Percentiles rank a stretch among this genome's conserved stretches.
phyloP scores from a whole-genome alignment of 2,329 filamentous ascomycete species.

The Trichoderma sp. region DNA sequence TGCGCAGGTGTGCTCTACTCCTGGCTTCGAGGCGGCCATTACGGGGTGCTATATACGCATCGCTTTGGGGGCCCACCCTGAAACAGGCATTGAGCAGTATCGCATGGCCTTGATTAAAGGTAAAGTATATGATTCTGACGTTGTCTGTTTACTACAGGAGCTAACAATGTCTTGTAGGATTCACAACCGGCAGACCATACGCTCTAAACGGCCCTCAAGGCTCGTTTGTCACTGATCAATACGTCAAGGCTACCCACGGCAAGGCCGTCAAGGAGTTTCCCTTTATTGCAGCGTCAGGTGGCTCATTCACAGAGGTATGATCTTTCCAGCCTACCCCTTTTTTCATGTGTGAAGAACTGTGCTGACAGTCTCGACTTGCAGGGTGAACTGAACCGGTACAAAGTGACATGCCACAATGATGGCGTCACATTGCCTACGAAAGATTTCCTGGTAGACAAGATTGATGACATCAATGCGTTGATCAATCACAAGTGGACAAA shows the following conservation, averaged over 20 bases:
- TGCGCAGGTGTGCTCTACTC: conserved; percentile 88
- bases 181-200: conserved; percentile 77
- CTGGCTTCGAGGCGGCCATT: conserved; percentile 79
- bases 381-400: conserved; percentile 78
- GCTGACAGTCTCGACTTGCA: conserved; percentile 38
- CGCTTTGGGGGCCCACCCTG: conserved; percentile 72
- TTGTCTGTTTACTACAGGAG: neutral
- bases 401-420: conserved; percentile 69
- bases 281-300: conserved; percentile 87
- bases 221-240: conserved; percentile 79
- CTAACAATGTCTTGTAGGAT: conserved; percentile 50
- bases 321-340: neutral
- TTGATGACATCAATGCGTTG: conserved; percentile 75
- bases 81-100: conserved; percentile 73
- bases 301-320: conserved; percentile 73
- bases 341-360: neutral
- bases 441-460: conserved; percentile 65
- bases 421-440: conserved; percentile 72
- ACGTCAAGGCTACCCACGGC: conserved; percentile 77
- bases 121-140: conserved; percentile 36
- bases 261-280: conserved; percentile 82
- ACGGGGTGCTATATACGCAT: conserved; percentile 83
- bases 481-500: conserved; percentile 80
- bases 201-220: conserved; percentile 77
- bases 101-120: conserved; percentile 86